Evolutionary conservation across 2,329 filamentous ascomycete species (phyloP), one percentile per base, ranked within the genome.

Genomic region (Stenocarpella maydis): DNA sequence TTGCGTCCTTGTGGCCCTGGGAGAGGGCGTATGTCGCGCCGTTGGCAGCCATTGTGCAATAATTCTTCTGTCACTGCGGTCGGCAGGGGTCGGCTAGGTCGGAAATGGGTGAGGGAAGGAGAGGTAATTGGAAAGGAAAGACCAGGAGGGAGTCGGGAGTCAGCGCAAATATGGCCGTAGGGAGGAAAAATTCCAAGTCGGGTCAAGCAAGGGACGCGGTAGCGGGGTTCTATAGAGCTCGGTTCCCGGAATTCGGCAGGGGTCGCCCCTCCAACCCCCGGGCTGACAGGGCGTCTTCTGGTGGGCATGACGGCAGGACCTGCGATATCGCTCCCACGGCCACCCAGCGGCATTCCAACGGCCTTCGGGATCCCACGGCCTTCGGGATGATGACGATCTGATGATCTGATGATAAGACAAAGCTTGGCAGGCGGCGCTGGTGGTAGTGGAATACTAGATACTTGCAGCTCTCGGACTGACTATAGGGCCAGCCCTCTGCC

Each of bases 1-100:
- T 75, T 31, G 78, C 78, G 61, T 79, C 75, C 75, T 76, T 77
- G 74, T 80, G 78, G 72, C 76, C 77, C 71, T 77, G 69, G n/a
- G 78, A 78, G 67, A 80, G 78, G 72, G 78, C 74, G 71, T 80
- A 80, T 53, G 77, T 74, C 71, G 73, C 65, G 67, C 71, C 72
- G 74, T 72, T 76, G 69, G 75, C 53, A 73, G 76, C 75, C 78
- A 80, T 80, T 73, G 73, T 73, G 74, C 21, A 50, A 53, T 39
- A 10, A 19, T 21, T 41, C 54, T 50, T 54, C 47, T 54, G 43
- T 63, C 43, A 28, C 49, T 52, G 41, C 31, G 54, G 52, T 28
- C 28, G 19, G 45, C 31, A 26, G 31, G 37, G 4, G 9, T 49
- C 5, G 49, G 21, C 26, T 60, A 19, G 43, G 19, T 63, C 58